Conservation (phyloP, 345 rosid species). For the Lepidium sativum region DNA sequence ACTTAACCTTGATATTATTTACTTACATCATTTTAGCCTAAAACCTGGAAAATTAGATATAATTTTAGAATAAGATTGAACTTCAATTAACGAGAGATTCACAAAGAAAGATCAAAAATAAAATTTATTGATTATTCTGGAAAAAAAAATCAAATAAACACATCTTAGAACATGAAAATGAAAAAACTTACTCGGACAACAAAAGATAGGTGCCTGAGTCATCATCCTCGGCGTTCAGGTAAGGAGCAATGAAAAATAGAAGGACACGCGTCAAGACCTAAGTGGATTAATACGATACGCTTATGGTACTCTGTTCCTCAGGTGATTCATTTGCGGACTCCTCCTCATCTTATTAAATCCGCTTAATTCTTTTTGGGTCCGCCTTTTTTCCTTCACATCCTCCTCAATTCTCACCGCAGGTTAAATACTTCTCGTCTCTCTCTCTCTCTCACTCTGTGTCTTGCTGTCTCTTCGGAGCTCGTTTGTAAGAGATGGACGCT, state of each 20-base stretch:
- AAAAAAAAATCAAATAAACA: neutral
- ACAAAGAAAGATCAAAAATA: no score
- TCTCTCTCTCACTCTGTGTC: conserved; percentile 22
- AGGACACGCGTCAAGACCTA: conserved; percentile 3
- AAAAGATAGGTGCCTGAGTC: no score
- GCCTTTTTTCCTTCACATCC: conserved; percentile 1
- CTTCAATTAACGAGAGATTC: no score
- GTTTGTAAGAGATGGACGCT: conserved; percentile 40
- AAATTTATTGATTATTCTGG: no score
- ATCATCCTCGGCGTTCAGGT: no score
- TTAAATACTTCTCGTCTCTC: conserved; percentile 30
- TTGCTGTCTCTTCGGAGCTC: conserved; percentile 1
- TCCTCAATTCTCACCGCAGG: conserved; percentile 8
- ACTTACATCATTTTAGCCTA: no score
- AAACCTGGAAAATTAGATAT: no score
- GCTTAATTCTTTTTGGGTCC: conserved; percentile 32
- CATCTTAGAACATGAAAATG: neutral
- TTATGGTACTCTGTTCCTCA: conserved; percentile 10
- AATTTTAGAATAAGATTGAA: no score
- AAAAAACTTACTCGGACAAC: neutral
- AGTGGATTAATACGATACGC: neutral
- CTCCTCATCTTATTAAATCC: conserved; percentile 33
- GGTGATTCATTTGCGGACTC: conserved; percentile 28
- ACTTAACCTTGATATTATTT: no score
- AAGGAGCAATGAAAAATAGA: neutral